Evolutionary conservation across 1,284 basidiomycete genomes (phyloP), one percentile per base, ranked within the genome.

Genomic region (Gymnopus androsaceus): DNA sequence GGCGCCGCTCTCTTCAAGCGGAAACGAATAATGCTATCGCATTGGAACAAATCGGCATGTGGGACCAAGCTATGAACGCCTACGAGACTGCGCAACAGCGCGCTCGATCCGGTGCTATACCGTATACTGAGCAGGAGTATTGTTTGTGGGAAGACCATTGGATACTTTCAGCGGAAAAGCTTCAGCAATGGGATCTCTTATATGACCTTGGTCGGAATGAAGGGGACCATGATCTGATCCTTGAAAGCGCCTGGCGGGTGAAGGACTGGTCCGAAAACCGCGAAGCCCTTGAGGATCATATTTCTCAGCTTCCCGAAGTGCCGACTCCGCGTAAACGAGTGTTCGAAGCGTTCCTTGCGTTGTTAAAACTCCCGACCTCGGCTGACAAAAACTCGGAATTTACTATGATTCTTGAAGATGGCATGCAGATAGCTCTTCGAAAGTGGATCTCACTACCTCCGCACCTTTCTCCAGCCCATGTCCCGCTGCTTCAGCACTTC

Each of bases 131-230:
- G 72, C 83, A 90, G 5, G 97, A 99, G 72, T 99, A 97, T 71
- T 94, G 92, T 65, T 78, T 99, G 17, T 99, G 97, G 97, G 97
- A 99, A 71, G 98, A 99, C 69, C 97, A 99, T 72, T 99, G 98
- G 97, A 92, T 99, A 59, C 77, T 97, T 15, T 87, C 95, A 3
- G 91, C 95, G 0, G 93, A 97, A 72, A 99, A 99, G 74, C 78
- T 99, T 25, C 97, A 99, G 70, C 91, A 98, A 66, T 99, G 97
- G 97, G 97, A 99, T 59, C 85, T 92, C 36, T 80, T 99, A 15
- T 86, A 92, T 58, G 95, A 98, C 48, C 82, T 99, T n/a, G 95
- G 95, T 2, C 88, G 89, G 62, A 87, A 82, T 52, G 97, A 99
- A 71, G 86, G 87, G 50, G 97, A 99, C 69, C 85, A 94, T 56